Percentiles rank a stretch among this genome's conserved stretches.
These are phyloP conservation scores for Casuarina cunninghamiana DNA, from an alignment of 306 rosid species.

Conservation along the genomic window DNA sequence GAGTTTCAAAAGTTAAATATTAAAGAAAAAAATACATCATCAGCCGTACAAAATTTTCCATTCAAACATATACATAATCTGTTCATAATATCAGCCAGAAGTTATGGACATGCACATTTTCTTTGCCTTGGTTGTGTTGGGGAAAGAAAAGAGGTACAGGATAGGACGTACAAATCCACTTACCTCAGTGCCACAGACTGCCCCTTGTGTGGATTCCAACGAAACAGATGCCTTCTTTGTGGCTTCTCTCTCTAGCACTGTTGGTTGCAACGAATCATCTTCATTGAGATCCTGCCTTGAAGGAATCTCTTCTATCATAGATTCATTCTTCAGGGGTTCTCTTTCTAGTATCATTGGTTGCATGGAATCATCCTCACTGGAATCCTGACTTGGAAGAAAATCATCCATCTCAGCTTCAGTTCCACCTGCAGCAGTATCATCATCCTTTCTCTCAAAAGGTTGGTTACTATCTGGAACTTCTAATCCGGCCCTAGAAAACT, in stretches of 20 bases:
- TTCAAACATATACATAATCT: not conserved
- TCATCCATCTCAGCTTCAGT: slow-evolving; percentile 45
- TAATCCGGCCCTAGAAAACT: slow-evolving; percentile 59
- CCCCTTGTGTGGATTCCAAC: slow-evolving; percentile 38
- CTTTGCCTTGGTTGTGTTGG: not conserved
- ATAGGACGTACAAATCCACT: slow-evolving; percentile 12
- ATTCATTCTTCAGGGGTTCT: slow-evolving; percentile 22
- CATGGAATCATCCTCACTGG: slow-evolving; percentile 30
- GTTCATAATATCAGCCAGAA: not conserved
- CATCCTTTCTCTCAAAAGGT: slow-evolving; percentile 24
- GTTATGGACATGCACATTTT: not conserved
- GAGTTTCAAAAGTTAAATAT: not conserved
- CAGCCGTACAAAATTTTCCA: not conserved
- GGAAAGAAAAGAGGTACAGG: not conserved
- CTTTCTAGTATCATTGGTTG: slow-evolving; percentile 24
- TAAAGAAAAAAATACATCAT: not conserved
- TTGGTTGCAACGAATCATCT: slow-evolving; percentile 30
- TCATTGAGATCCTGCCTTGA: slow-evolving; percentile 23
- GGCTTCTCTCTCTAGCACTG: slow-evolving; percentile 27
- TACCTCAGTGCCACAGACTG: slow-evolving; percentile 22
- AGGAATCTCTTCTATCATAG: slow-evolving; percentile 8
- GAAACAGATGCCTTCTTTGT: slow-evolving; percentile 16
- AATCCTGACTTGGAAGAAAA: slow-evolving; percentile 23
- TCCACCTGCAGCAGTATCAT: slow-evolving; percentile 10
- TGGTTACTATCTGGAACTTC: slow-evolving; percentile 37